phyloP scores from a whole-genome alignment of 1,284 basidiomycete genomes.

The Rhodotorula glutinis region DNA sequence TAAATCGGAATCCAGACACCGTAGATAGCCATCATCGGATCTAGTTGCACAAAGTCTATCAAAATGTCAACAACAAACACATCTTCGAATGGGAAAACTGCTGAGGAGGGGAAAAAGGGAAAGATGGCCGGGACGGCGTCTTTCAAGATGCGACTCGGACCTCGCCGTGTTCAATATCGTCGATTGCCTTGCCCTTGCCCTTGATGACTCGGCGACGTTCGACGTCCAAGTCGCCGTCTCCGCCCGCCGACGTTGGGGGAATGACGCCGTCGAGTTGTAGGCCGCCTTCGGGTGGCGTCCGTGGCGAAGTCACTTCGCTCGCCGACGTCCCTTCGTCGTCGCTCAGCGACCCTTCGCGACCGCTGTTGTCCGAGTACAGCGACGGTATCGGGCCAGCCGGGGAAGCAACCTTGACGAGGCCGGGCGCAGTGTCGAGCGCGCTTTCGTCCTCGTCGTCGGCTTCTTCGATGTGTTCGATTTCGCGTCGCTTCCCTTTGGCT shows the following conservation, averaged over 20 bases:
- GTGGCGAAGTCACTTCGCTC: constrained; percentile 14
- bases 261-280: neutral
- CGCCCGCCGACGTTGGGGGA: neutral
- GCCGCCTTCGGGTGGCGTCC: constrained; percentile 16
- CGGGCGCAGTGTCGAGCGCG: neutral
- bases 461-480: constrained; percentile 40
- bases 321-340: constrained; percentile 7
- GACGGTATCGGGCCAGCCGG: neutral
- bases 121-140: too few species aligned
- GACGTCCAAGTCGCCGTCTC: constrained; percentile 18
- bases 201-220: constrained; percentile 10
- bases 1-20: too few species aligned
- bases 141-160: constrained; percentile 1
- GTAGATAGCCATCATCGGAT: too few species aligned
- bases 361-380: neutral
- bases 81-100: neutral
- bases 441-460: constrained; percentile 29
- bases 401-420: neutral
- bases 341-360: neutral
- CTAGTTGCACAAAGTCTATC: too few species aligned
- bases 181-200: constrained; percentile 17
- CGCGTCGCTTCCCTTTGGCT: constrained; percentile 29
- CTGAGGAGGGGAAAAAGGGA: neutral
- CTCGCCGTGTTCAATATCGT: neutral
- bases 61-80: neutral